These are phyloP conservation scores for Cymodocea nodosa DNA, from an alignment of 116 monocot genomes.

Conservation along the genomic window DNA sequence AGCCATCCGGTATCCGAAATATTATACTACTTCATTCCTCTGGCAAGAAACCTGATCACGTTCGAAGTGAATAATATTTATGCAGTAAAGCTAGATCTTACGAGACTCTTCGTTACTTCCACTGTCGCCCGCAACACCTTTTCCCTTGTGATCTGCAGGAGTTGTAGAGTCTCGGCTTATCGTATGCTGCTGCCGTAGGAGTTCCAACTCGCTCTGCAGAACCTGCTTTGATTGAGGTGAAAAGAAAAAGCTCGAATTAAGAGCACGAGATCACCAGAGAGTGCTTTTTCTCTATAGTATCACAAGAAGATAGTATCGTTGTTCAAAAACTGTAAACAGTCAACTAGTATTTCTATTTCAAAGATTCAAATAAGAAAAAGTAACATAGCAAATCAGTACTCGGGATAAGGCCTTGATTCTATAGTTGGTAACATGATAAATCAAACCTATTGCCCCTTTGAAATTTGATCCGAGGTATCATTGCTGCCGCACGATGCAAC, in stretches of 20 bases:
- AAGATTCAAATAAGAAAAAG: neutral
- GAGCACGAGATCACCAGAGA: neutral
- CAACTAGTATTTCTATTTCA: neutral
- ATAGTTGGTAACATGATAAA: neutral
- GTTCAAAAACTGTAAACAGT: neutral
- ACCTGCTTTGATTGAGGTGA: slow-evolving; percentile 1
- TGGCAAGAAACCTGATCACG: too few species aligned
- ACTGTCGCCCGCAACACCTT: neutral
- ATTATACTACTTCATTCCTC: too few species aligned
- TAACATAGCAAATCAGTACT: neutral
- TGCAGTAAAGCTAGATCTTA: neutral
- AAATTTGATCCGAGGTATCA: too few species aligned
- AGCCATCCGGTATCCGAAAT: too few species aligned
- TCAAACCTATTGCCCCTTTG: too few species aligned
- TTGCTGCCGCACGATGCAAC: too few species aligned
- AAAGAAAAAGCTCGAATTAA: neutral
- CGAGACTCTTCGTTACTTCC: neutral
- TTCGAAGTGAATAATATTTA: too few species aligned
- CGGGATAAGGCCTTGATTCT: neutral
- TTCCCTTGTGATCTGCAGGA: slow-evolving; percentile 1
- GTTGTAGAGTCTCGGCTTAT: neutral
- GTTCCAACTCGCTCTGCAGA: neutral
- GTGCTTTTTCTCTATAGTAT: too few species aligned
- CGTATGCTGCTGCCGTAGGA: slow-evolving; percentile 2
- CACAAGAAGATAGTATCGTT: neutral